A percentile compares a stretch with the other conserved stretches of the same genome.
phyloP scores from a whole-genome alignment of 108 stramenopile genomes.

The Cylindrotheca closterium region DNA sequence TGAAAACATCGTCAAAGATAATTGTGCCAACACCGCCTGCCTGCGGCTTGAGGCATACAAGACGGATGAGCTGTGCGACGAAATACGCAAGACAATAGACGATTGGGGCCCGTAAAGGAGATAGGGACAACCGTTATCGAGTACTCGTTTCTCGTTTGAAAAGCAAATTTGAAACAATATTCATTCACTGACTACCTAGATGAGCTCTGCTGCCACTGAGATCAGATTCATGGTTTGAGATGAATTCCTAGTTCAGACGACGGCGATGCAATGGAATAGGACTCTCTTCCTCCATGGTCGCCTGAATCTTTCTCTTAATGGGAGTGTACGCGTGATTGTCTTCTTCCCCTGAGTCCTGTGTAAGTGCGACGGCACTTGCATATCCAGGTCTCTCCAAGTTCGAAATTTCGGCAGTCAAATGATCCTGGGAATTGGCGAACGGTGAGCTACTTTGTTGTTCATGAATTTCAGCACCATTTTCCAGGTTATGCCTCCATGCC shows the following conservation, averaged over 20 bases:
- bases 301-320: not conserved
- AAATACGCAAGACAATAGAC: constrained; percentile 37
- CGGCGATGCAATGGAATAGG: constrained; percentile 17
- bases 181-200: too few relatives aligned
- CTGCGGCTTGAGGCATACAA: constrained; percentile 62
- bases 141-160: too few relatives aligned
- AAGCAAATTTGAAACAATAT: too few relatives aligned
- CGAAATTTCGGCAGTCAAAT: constrained; percentile 5
- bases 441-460: not conserved
- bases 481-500: constrained; percentile 23
- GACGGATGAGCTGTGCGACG: constrained; percentile 50
- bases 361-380: constrained; percentile 15
- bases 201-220: too few relatives aligned
- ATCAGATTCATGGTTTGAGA: too few relatives aligned
- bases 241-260: too few relatives aligned
- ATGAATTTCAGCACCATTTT: not conserved
- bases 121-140: too few relatives aligned
- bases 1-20: constrained; percentile 71
- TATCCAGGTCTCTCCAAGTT: not conserved
- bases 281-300: constrained; percentile 1
- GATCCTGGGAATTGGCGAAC: constrained; percentile 2
- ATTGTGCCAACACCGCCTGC: constrained; percentile 57
- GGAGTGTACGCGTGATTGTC: constrained; percentile 10
- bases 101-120: too few relatives aligned
- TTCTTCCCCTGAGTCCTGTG: constrained; percentile 33